Base-by-base conservation (phyloP, 768 basidiomycete species). In the Scleroderma citrinum region DNA sequence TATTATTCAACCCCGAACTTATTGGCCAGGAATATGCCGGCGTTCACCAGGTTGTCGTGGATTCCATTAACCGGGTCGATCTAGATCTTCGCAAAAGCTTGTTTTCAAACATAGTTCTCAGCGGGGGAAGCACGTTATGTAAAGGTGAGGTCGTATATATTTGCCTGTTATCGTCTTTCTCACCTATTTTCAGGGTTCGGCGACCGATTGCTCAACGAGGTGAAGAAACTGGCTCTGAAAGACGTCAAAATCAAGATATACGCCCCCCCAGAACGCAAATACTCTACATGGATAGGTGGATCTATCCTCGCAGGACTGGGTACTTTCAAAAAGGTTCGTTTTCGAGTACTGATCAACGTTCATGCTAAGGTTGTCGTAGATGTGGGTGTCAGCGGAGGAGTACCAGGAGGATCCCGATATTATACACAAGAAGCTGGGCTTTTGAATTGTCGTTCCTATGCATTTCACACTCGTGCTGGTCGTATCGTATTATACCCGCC, bases 361-460 rank as follows among this genome's bases (percentile, higher is more conserved):
- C 11, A 2, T 10, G 19, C 39, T 61, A 48, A 57, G 32, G 16
- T 38, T 55, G 44, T 42, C 26, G 47, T 49, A 96, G 92, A 98
- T 99, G 95, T 99, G 96, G 95, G 92, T 99, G 44, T 94, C 92
- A 40, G 93, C 94, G 34, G 95, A 99, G 69, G 96, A 98, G 70
- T 98, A 97, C 65, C 92, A 96, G 69, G 95, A 99, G 69, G 95
- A 98, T 70, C 94, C 95, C 47, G 94, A 98, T 62, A 89, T 97
- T 61, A 98, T 97, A 62, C 94, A 96, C 70, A 94, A 91, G 71
- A 95, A 95, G 70, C 78, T 87, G 49, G 89, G 88, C 41, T 92
- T 92, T 68, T 92, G 64, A 55, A 40, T 20, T 49, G 41, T 14
- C 17, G 51, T 20, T 26, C 44, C 32, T 26, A 31, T 35, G 46